Conservation (phyloP, 495 filamentous ascomycete genomes). For the Venustampulla echinocandica region DNA sequence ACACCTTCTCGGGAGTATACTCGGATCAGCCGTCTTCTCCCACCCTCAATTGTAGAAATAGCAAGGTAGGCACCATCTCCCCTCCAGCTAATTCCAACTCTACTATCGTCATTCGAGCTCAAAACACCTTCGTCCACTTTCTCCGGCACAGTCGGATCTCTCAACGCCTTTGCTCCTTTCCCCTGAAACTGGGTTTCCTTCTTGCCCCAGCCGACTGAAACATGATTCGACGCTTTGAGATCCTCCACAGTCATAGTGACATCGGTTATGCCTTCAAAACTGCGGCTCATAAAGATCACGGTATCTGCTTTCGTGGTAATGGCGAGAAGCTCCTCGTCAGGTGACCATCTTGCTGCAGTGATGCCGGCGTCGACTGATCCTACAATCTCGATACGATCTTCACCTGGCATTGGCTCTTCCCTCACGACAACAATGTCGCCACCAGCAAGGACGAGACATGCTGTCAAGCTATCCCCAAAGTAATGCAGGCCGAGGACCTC, state of each 20-base stretch:
- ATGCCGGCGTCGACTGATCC: slow-evolving; percentile 91
- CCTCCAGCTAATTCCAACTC: slow-evolving; percentile 76
- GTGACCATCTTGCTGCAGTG: slow-evolving; percentile 83
- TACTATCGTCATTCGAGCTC: slow-evolving; percentile 60
- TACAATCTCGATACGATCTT: slow-evolving; percentile 83
- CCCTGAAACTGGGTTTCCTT: slow-evolving; percentile 96
- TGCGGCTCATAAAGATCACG: slow-evolving; percentile 83
- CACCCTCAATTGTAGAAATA: slow-evolving; percentile 64
- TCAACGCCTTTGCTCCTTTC: slow-evolving; percentile 77
- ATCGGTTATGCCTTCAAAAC: slow-evolving; percentile 74
- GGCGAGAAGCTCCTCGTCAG: slow-evolving; percentile 84
- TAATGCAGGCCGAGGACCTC: slow-evolving; percentile 69
- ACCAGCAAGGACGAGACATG: slow-evolving; percentile 76
- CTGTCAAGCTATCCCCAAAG: slow-evolving; percentile 67
- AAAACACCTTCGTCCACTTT: slow-evolving; percentile 77
- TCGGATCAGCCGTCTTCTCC: slow-evolving; percentile 64
- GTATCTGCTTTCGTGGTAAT: slow-evolving; percentile 72
- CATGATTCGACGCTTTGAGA: slow-evolving; percentile 82
- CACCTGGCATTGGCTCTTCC: slow-evolving; percentile 59
- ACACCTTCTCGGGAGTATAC: slow-evolving; percentile 85
- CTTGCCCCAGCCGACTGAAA: slow-evolving; percentile 98
- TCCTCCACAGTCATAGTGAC: slow-evolving; percentile 64
- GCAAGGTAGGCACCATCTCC: slow-evolving; percentile 91
- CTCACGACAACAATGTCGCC: slow-evolving; percentile 83
- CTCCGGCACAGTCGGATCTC: slow-evolving; percentile 91